Base-by-base conservation (phyloP, 768 basidiomycete genomes). In the Leucogyrophana mollusca region DNA sequence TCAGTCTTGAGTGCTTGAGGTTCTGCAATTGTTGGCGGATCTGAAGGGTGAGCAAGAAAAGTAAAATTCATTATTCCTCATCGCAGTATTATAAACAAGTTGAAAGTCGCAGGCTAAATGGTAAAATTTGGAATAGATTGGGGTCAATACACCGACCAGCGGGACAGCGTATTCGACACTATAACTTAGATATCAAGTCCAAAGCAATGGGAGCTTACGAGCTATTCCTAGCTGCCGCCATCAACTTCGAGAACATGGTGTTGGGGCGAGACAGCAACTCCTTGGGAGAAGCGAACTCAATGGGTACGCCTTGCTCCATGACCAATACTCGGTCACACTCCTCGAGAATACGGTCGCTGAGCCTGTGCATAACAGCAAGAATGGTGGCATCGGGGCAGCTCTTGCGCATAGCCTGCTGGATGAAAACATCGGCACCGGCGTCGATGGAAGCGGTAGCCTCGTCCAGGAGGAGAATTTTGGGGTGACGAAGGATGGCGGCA, bases 391-490 rank as follows among this genome's bases (percentile, higher is more conserved):
- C 23, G 11, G 62, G 58, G 44, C 63, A 64, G 47, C 60, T 64
- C 30, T 21, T 50, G 34, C 62, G 62, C 57, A 63, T 62, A 4
- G 59, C 64, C 23, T 63, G 52, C 21, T 64, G 59, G 40, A 83
- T 71, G 13, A 93, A 90, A 23, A 96, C 90, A 45, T 92, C 82
- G 16, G 91, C 72, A 27, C 94, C 84, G 4, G 93, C 79, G 64
- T 96, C 94, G 45, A 97, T 76, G 23, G 86, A 85, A 10, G 85
- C 87, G 1, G 61, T 65, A 25, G 64, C 62, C 48, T 65, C 64
- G 47, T 65, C 64, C 49, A 65, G 46, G 3, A 64, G 48, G 5
- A 65, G 43, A 35, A 65, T 65, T 36, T 42, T 59, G 17, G 61
- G 64, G 36, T 66, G 61, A 38, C 64, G 57, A 1, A 66, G 52